phyloP scores from a whole-genome alignment of 2,329 filamentous ascomycete genomes.

The Penicillium sp. region DNA sequence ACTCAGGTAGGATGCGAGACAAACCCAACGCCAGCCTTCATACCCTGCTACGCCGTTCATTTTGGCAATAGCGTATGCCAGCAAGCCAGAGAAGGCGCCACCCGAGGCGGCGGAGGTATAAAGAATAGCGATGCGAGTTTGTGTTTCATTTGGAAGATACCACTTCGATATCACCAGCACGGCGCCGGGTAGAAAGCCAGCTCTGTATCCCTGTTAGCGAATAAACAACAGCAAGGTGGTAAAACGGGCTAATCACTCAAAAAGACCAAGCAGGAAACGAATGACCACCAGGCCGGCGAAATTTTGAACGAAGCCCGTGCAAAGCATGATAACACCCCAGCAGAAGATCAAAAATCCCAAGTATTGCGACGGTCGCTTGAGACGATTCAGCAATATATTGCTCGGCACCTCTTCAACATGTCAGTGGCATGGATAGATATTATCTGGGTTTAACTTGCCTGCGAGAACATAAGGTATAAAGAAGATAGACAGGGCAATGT shows the following conservation, averaged over 20 bases:
- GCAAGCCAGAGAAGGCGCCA: constrained; percentile 78
- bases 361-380: constrained; percentile 45
- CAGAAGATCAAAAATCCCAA: constrained; percentile 39
- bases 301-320: constrained; percentile 18
- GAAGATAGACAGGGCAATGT: constrained; percentile 73
- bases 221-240: background rate
- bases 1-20: background rate
- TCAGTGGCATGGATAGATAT: constrained; percentile 71
- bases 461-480: constrained; percentile 78
- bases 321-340: constrained; percentile 22
- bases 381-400: constrained; percentile 25
- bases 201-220: constrained; percentile 4
- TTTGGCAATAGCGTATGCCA: constrained; percentile 80
- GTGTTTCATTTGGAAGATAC: constrained; percentile 76
- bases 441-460: constrained; percentile 68
- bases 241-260: constrained; percentile 24
- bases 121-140: constrained; percentile 72
- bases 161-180: constrained; percentile 78
- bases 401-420: constrained; percentile 40
- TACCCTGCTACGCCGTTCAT: constrained; percentile 64
- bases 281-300: constrained; percentile 17
- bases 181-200: constrained; percentile 63
- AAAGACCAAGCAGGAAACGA: constrained; percentile 17
- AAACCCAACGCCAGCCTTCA: constrained; percentile 23
- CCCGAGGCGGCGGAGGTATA: constrained; percentile 76